Evolutionary conservation across 805 yeast genomes (phyloP).

Genomic region (Candida alai): DNA sequence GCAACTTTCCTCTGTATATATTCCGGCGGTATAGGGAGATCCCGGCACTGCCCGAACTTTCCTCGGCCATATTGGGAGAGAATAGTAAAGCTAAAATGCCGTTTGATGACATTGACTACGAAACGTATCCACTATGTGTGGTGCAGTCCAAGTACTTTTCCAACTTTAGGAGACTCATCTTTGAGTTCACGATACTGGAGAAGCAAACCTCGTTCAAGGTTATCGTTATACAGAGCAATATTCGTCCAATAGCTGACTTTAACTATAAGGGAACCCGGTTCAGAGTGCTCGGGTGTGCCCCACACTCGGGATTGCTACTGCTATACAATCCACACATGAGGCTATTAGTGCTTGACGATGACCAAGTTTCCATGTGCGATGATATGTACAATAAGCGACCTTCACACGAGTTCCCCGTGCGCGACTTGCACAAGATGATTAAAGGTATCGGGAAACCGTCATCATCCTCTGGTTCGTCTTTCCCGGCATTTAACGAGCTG

Average conservation of each 20-base stretch:
- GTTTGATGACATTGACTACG: constrained; percentile 24
- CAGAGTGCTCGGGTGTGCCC: constrained; percentile 34
- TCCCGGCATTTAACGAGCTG: constrained; percentile 4
- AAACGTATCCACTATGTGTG: constrained; percentile 31
- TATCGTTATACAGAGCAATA: constrained; percentile 31
- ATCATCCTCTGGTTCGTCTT: background rate
- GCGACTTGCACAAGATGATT: constrained; percentile 18
- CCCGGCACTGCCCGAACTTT: constrained; percentile 21
- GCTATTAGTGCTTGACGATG: constrained; percentile 29
- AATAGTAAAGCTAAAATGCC: constrained; percentile 3
- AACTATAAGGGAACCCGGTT: constrained; percentile 33
- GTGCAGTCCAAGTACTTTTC: constrained; percentile 27
- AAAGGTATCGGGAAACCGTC: constrained; percentile 6
- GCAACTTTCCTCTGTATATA: constrained; percentile 30
- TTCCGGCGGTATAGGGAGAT: constrained; percentile 29
- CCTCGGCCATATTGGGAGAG: constrained; percentile 8
- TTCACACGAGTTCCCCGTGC: too few species aligned
- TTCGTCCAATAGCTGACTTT: constrained; percentile 38
- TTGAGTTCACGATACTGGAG: constrained; percentile 23
- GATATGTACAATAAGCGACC: constrained; percentile 26
- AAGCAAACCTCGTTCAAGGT: constrained; percentile 20
- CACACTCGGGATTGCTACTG: constrained; percentile 26
- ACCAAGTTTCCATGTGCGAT: constrained; percentile 35
- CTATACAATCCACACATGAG: constrained; percentile 31
- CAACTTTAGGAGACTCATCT: constrained; percentile 23